Evolutionary conservation across 805 yeast genomes (phyloP).

Genomic region (Kazachstania viticola): DNA sequence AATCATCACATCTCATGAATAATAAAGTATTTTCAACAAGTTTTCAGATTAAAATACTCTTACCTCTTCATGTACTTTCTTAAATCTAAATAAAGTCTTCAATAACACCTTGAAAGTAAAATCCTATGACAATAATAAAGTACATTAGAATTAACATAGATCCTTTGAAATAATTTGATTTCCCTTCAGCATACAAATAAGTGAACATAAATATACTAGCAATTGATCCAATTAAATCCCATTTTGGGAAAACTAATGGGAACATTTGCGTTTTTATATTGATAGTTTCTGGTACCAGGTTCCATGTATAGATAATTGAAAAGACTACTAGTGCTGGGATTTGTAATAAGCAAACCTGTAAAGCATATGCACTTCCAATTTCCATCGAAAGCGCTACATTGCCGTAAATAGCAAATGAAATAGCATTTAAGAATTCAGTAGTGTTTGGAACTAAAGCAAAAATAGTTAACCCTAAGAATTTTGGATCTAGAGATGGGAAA

Average conservation of each 20-base stretch:
- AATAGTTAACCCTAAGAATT: constrained; percentile 83
- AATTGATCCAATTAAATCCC: constrained; percentile 85
- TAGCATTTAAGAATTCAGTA: constrained; percentile 93
- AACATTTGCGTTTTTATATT: constrained; percentile 33
- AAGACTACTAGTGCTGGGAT: constrained; percentile 81
- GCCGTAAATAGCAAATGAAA: constrained; percentile 91
- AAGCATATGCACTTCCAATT: constrained; percentile 93
- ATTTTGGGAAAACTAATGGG: constrained; percentile 81
- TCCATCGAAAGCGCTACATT: constrained; percentile 96
- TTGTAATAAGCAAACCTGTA: constrained; percentile 89
- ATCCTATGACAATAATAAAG: constrained; percentile 65
- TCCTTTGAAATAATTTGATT: constrained; percentile 92
- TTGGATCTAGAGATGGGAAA: constrained; percentile 70
- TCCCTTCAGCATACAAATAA: constrained; percentile 92
- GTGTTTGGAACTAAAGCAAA: constrained; percentile 96
- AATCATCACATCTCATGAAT: no score
- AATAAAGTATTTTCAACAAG: neutral
- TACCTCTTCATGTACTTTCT: neutral
- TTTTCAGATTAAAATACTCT: neutral
- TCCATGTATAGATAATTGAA: constrained; percentile 42
- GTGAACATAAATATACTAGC: constrained; percentile 83
- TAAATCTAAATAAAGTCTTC: constrained; percentile 1
- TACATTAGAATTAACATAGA: constrained; percentile 74
- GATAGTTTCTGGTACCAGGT: constrained; percentile 20
- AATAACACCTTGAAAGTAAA: constrained; percentile 44